Conservation (phyloP, 441 rosid genomes). For the Adansonia grandidieri region DNA sequence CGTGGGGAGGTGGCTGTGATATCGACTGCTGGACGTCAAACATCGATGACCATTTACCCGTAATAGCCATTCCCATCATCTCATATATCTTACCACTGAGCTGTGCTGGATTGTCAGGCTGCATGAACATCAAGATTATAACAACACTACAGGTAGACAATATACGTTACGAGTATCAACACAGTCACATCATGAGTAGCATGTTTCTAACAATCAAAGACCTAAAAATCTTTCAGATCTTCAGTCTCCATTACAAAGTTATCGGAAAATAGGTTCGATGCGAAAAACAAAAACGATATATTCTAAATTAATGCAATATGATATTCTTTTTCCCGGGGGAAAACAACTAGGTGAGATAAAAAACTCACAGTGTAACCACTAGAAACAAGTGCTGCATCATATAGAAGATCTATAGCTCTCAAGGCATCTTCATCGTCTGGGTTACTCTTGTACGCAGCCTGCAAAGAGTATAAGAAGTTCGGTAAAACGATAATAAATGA, state of each 20-base stretch:
- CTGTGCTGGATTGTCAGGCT: constrained; percentile 94
- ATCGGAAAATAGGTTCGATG: neutral
- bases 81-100: constrained; percentile 95
- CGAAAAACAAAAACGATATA: neutral
- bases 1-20: constrained; percentile 30
- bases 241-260: neutral
- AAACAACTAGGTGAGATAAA: neutral
- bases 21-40: constrained; percentile 38
- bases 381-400: constrained; percentile 84
- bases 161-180: neutral
- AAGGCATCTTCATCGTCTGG: constrained; percentile 79
- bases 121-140: constrained; percentile 33
- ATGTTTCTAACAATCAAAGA: neutral
- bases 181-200: neutral
- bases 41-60: constrained; percentile 69
- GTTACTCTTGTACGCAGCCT: constrained; percentile 73
- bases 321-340: neutral
- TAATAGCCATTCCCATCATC: constrained; percentile 85
- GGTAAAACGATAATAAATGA: neutral
- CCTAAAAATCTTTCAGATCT: neutral
- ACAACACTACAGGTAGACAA: neutral
- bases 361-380: constrained; percentile 88
- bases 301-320: neutral
- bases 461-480: constrained; percentile 26
- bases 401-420: constrained; percentile 83